These are phyloP conservation scores for Arthrobotrys entomopaga DNA, from an alignment of 2,329 filamentous ascomycete species.

Conservation along the genomic window DNA sequence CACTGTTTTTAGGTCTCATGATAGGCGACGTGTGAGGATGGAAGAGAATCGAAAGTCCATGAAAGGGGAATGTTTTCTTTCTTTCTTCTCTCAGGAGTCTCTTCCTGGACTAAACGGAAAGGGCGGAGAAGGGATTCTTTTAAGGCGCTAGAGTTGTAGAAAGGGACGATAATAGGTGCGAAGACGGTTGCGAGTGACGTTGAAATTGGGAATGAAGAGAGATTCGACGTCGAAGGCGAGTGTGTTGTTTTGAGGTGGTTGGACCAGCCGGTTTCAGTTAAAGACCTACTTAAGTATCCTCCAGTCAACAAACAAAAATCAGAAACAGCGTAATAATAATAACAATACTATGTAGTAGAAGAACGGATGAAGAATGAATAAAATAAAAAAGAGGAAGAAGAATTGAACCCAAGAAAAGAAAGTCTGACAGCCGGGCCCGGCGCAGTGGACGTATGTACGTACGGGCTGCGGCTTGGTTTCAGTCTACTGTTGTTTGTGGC, in stretches of 20 bases:
- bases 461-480: background rate
- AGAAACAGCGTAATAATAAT: background rate
- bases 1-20: constrained; percentile 68
- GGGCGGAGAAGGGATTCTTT: background rate
- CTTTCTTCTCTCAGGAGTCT: background rate
- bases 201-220: background rate
- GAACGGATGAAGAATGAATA: background rate
- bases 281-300: background rate
- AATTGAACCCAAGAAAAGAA: too few species aligned
- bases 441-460: too few species aligned
- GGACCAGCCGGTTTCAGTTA: constrained; percentile 39
- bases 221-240: constrained; percentile 1
- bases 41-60: constrained; percentile 24
- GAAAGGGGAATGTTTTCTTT: constrained; percentile 1
- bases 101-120: background rate
- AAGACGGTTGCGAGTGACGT: background rate
- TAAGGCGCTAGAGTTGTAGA: background rate
- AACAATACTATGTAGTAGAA: too few species aligned
- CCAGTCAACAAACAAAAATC: background rate
- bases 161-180: background rate
- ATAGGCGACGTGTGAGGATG: constrained; percentile 5
- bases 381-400: too few species aligned
- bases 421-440: background rate
- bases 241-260: constrained; percentile 51
- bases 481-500: too few species aligned